These are phyloP conservation scores for Ceratobasidium sp. DNA, from an alignment of 1,284 basidiomycete genomes.

Conservation along the genomic window DNA sequence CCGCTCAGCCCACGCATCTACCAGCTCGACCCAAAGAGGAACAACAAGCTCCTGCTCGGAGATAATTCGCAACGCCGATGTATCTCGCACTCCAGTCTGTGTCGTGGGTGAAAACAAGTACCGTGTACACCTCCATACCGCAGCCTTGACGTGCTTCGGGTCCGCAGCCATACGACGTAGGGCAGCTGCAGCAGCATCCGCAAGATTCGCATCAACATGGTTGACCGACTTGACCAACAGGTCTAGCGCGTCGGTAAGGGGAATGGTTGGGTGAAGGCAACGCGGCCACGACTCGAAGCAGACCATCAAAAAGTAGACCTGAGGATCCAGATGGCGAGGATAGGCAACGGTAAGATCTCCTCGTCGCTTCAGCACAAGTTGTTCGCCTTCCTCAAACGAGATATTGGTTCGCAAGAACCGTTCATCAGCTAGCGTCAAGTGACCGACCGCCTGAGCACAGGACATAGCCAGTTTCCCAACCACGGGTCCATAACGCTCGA, in stretches of 20 bases:
- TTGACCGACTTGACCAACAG: constrained; percentile 82
- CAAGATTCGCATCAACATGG: constrained; percentile 80
- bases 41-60: constrained; percentile 62
- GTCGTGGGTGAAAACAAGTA: constrained; percentile 77
- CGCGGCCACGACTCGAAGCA: constrained; percentile 89
- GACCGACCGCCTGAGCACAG: constrained; percentile 73
- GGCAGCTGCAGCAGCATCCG: constrained; percentile 71
- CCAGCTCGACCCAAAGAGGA: constrained; percentile 75
- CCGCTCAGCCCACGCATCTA: constrained; percentile 70
- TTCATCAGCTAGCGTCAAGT: constrained; percentile 85
- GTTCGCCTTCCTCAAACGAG: constrained; percentile 72
- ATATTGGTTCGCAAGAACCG: constrained; percentile 66
- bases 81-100: constrained; percentile 66
- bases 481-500: constrained; percentile 69
- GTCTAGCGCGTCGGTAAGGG: constrained; percentile 70
- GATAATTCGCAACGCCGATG: constrained; percentile 67
- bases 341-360: constrained; percentile 71
- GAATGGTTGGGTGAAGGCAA: constrained; percentile 65
- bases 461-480: constrained; percentile 68
- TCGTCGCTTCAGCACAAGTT: constrained; percentile 69
- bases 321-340: constrained; percentile 65
- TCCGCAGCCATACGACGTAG: constrained; percentile 77
- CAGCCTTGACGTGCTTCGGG: constrained; percentile 61
- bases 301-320: constrained; percentile 76
- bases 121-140: constrained; percentile 73